Evolutionary conservation across 805 yeast genomes (phyloP).

Genomic region (Candida peoriensis): DNA sequence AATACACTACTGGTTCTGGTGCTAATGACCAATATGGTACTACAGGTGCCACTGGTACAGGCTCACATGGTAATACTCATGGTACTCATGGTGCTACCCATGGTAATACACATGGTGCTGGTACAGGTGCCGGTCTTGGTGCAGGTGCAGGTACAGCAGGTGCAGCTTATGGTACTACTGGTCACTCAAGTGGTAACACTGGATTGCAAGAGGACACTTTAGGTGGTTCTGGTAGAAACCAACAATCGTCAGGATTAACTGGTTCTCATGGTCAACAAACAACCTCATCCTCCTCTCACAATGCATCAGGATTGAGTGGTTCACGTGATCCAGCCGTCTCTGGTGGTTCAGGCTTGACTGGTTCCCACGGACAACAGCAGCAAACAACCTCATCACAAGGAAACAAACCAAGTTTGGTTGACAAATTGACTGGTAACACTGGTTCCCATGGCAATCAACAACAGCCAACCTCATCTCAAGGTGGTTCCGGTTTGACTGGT

Average conservation of each 20-base stretch:
- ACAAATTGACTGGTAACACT: neutral
- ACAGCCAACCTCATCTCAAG: conserved; percentile 24
- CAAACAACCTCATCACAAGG: no score
- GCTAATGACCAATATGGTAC: conserved; percentile 1
- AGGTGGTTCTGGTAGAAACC: conserved; percentile 9
- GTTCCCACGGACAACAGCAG: neutral
- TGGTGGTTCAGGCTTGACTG: neutral
- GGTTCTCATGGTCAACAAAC: conserved; percentile 2
- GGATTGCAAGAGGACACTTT: conserved; percentile 5
- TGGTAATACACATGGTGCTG: no score
- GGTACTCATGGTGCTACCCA: no score
- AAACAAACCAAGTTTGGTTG: no score
- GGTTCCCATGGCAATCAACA: conserved; percentile 3
- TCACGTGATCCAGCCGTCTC: no score
- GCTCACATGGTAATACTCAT: neutral
- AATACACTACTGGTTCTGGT: conserved; percentile 14
- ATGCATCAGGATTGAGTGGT: no score
- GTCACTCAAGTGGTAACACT: neutral
- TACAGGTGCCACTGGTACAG: neutral
- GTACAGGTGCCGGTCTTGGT: no score
- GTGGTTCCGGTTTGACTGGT: no score
- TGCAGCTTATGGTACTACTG: neutral
- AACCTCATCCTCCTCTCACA: neutral
- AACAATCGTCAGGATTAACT: conserved; percentile 4
- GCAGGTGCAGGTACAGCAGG: no score